Base-by-base conservation (phyloP, 176 grass and related monocot genomes). In the Oryza meridionalis region DNA sequence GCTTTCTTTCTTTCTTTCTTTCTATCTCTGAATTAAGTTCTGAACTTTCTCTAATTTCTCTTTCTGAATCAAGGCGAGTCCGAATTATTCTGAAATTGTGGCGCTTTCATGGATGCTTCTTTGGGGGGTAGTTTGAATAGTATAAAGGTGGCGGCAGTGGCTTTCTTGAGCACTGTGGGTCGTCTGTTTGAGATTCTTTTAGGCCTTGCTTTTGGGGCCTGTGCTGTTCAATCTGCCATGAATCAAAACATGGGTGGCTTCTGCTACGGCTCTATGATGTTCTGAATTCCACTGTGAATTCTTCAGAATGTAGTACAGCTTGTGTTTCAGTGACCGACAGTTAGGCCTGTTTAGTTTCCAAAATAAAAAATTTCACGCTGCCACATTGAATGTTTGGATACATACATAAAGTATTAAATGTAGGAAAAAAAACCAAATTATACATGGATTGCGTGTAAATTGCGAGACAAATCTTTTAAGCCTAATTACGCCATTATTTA, bases 121-220 rank as follows among this genome's bases (percentile, higher is more conserved):
- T 55, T 17, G 14, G n/a, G n/a, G n/a, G 21, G 33, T 32, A 43
- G 72, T 80, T 87, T 50, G 72, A 70, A 70, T n/a, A 69, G 72
- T 69, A 5, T 35, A 82, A 63, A 87, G 78, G 67, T 51, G 32
- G 9, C 62, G 78, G 85, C 46, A 6, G 72, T 62, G 5, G 77
- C 85, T 67, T 24, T 81, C 63, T 46, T 71, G 7, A 13, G 27
- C 59, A 10, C 69, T 75, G 77, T 74, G 70, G 70, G 45, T 44
- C 70, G 67, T 62, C 62, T 38, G 69, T 44, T 59, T 61, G 33
- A 76, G 85, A 87, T 87, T 87, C 72, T 27, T 82, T 22, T 22
- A 68, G 55, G 63, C 70, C 17, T 12, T 9, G 17, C 65, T 38
- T 51, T 53, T 65, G 47, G 4, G 29, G 50, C 17, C 40, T 37